Percentiles rank a stretch among this genome's conserved stretches.
Evolutionary conservation across 1,284 basidiomycete genomes (phyloP).

Genomic region (Microbotryum violaceum): DNA sequence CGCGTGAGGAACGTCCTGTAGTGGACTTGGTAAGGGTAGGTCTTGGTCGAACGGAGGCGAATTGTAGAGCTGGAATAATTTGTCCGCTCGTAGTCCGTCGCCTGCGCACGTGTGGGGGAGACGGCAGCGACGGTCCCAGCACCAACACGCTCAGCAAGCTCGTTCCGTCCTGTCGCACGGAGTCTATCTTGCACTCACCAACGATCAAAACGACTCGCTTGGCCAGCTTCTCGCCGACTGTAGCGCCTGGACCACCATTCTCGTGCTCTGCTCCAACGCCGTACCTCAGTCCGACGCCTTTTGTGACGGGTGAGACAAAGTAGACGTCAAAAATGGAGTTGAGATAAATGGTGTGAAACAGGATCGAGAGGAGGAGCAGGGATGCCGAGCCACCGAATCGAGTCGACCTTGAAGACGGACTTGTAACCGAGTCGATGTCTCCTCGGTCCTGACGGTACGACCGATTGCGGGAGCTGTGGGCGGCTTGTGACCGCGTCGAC

Average conservation of each 20-base stretch:
- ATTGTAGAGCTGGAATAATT: slow-evolving; percentile 60
- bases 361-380: slow-evolving; percentile 56
- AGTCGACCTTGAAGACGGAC: too few relatives aligned
- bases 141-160: too few relatives aligned
- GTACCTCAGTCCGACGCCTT: slow-evolving; percentile 12
- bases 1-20: background rate
- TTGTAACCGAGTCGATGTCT: too few relatives aligned
- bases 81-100: slow-evolving; percentile 75
- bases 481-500: too few relatives aligned
- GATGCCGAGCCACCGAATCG: slow-evolving; percentile 3
- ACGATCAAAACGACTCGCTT: slow-evolving; percentile 72
- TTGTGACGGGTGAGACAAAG: slow-evolving; percentile 53
- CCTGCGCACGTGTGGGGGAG: slow-evolving; percentile 44
- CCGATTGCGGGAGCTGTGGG: too few relatives aligned
- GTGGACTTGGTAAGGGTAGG: slow-evolving; percentile 17
- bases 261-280: slow-evolving; percentile 35
- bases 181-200: slow-evolving; percentile 46
- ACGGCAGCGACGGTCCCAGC: slow-evolving; percentile 2
- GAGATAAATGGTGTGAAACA: slow-evolving; percentile 67
- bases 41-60: slow-evolving; percentile 52
- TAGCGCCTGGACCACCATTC: slow-evolving; percentile 53
- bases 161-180: too few relatives aligned
- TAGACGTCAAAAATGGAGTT: slow-evolving; percentile 80
- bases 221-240: slow-evolving; percentile 62
- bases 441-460: too few relatives aligned